phyloP scores from a whole-genome alignment of 176 grass and related monocot species.

The Otatea glauca region DNA sequence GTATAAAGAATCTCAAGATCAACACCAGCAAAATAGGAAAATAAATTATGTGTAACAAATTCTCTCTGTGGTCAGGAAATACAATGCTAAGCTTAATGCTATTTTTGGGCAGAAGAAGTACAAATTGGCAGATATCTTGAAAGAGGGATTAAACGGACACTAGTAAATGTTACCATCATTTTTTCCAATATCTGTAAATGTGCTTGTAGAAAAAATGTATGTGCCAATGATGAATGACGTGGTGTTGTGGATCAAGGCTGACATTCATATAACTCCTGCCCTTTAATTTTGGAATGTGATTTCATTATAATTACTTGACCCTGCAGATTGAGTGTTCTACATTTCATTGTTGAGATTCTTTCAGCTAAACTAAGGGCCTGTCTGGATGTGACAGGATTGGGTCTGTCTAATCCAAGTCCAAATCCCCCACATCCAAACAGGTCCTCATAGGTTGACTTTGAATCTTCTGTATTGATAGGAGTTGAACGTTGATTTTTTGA shows the following conservation, averaged over 20 bases:
- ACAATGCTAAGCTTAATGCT: not conserved
- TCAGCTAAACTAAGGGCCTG: constrained; percentile 1
- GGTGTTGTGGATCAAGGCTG: not conserved
- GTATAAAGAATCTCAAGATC: constrained; percentile 15
- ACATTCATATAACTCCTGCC: not conserved
- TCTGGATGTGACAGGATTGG: not conserved
- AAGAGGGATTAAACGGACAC: constrained; percentile 9
- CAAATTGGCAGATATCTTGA: not conserved
- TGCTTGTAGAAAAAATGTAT: constrained; percentile 39
- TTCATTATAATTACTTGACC: constrained; percentile 16
- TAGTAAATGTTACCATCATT: constrained; percentile 11
- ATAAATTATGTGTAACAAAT: not conserved
- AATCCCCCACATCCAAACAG: not conserved
- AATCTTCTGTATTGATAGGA: constrained; percentile 39
- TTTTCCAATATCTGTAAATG: not conserved
- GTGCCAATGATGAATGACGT: not conserved
- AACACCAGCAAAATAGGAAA: constrained; percentile 8
- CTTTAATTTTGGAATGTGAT: not conserved
- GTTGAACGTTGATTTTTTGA: not conserved
- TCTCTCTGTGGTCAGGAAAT: not conserved
- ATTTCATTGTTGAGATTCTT: constrained; percentile 24
- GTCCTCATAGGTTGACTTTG: not conserved
- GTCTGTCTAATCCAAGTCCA: not conserved
- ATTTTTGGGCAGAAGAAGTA: constrained; percentile 16
- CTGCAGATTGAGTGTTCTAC: constrained; percentile 16